Percentiles rank a stretch among this genome's conserved stretches.
These are phyloP conservation scores for Inga leiocalycina DNA, from an alignment of 306 rosid genomes.

Conservation along the genomic window DNA sequence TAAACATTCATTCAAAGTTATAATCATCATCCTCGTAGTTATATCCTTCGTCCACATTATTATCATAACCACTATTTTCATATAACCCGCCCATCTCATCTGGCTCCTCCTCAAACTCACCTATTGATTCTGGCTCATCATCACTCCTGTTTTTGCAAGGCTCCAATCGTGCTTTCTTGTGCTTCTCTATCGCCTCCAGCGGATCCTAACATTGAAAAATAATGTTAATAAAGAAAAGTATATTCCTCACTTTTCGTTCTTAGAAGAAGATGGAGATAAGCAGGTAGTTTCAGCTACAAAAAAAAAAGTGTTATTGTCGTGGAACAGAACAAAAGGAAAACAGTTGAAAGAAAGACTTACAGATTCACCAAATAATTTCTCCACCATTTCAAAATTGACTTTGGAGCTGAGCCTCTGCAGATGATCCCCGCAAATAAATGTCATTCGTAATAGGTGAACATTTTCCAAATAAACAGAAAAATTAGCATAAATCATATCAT, in stretches of 20 bases:
- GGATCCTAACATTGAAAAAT: background rate
- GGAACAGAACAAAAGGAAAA: slow-evolving; percentile 21
- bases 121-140: background rate
- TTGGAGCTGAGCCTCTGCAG: slow-evolving; percentile 66
- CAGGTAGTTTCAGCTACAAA: background rate
- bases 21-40: slow-evolving; percentile 19
- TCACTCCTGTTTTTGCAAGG: slow-evolving; percentile 4
- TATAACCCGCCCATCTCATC: background rate
- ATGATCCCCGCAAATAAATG: slow-evolving; percentile 29
- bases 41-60: background rate
- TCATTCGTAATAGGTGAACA: slow-evolving; percentile 15
- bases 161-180: slow-evolving; percentile 38
- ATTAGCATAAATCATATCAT: slow-evolving; percentile 11
- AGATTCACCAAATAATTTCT: slow-evolving; percentile 47
- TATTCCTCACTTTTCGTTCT: background rate
- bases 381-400: slow-evolving; percentile 64
- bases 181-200: slow-evolving; percentile 23
- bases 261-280: background rate
- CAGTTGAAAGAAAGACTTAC: slow-evolving; percentile 40
- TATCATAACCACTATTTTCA: background rate
- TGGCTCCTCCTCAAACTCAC: background rate
- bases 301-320: background rate
- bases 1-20: background rate
- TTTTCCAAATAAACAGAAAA: slow-evolving; percentile 1
- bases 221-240: background rate